Percentiles rank a stretch among this genome's conserved stretches.
Evolutionary conservation across 2,329 filamentous ascomycete genomes (phyloP).

Genomic region (Hypocrella siamensis): DNA sequence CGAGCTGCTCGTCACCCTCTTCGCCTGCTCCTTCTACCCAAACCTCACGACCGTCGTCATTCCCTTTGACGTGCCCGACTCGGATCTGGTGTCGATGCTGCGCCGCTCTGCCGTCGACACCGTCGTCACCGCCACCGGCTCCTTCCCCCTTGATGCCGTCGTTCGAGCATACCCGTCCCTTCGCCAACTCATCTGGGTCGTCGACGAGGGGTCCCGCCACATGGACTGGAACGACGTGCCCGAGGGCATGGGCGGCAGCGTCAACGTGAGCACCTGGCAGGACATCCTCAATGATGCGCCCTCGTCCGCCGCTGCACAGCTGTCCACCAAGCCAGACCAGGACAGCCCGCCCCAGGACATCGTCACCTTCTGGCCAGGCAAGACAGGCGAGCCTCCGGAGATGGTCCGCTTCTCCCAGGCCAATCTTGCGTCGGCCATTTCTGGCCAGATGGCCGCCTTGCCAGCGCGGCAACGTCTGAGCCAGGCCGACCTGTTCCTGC

Average conservation of each 20-base stretch:
- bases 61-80: constrained; percentile 62
- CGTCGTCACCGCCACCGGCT: constrained; percentile 70
- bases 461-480: constrained; percentile 60
- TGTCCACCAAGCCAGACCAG: constrained; percentile 49
- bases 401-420: constrained; percentile 68
- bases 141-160: constrained; percentile 65
- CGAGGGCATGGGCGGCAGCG: constrained; percentile 53
- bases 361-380: constrained; percentile 51
- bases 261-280: constrained; percentile 86
- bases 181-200: constrained; percentile 77
- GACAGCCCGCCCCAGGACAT: constrained; percentile 33
- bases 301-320: constrained; percentile 37
- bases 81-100: constrained; percentile 56
- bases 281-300: constrained; percentile 64
- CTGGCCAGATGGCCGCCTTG: constrained; percentile 60
- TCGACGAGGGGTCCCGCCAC: constrained; percentile 77
- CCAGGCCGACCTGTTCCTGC: constrained; percentile 66
- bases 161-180: constrained; percentile 54
- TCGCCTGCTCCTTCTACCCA: constrained; percentile 75
- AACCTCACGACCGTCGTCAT: constrained; percentile 71
- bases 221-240: constrained; percentile 93
- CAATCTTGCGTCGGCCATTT: constrained; percentile 79
- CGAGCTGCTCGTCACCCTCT: constrained; percentile 68
- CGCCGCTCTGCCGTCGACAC: constrained; percentile 61
- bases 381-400: constrained; percentile 38